A percentile compares a stretch with the other conserved stretches of the same genome.
Evolutionary conservation across 129 eudicot genomes (phyloP).

Genomic region (Gnaphalium uliginosum): DNA sequence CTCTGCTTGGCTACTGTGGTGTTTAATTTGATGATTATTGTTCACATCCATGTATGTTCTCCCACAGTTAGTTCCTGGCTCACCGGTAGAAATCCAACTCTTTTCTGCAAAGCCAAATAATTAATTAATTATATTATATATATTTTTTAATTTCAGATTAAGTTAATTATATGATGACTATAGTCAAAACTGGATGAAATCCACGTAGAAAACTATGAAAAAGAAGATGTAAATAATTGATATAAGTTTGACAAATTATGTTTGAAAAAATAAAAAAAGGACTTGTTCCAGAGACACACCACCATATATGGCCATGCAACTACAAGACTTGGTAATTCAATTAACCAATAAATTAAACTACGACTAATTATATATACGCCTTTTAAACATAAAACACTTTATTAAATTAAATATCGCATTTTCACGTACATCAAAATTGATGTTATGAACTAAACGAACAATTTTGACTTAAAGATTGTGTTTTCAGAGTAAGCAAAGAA

Average conservation of each 20-base stretch:
- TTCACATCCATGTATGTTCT: conserved; percentile 26
- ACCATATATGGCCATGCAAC: conserved; percentile 30
- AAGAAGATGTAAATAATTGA: background rate
- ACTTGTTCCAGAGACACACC: conserved; percentile 19
- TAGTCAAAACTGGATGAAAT: conserved; percentile 19
- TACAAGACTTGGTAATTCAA: background rate
- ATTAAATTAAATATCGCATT: too few relatives aligned
- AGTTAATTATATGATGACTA: background rate
- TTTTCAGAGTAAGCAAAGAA: background rate
- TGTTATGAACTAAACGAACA: background rate
- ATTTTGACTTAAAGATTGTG: background rate
- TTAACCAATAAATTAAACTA: background rate
- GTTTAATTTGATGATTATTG: background rate
- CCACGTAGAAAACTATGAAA: conserved; percentile 9
- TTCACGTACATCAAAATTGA: too few relatives aligned
- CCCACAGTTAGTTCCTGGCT: conserved; percentile 27
- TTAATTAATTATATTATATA: conserved; percentile 1
- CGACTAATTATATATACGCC: background rate
- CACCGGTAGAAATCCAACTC: conserved; percentile 58
- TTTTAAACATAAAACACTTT: background rate
- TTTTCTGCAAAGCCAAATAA: conserved; percentile 49
- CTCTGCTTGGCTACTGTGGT: conserved; percentile 31
- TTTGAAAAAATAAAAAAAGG: conserved; percentile 3
- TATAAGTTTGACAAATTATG: conserved; percentile 4
- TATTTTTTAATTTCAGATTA: background rate